Evolutionary conservation across 2,329 filamentous ascomycete genomes (phyloP).

Genomic region (Talaromyces albobiverticillius): DNA sequence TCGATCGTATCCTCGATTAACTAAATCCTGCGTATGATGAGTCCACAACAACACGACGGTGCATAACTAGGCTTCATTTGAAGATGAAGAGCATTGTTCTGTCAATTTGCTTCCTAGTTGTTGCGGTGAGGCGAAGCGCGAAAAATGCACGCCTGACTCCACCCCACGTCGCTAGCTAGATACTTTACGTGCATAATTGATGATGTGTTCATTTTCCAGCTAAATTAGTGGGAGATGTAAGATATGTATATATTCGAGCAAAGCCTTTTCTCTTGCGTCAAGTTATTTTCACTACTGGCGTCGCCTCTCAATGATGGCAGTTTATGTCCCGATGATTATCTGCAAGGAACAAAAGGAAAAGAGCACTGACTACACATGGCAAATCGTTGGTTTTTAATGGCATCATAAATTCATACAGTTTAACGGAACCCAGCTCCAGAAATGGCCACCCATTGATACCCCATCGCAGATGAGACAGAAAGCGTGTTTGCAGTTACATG

Average conservation of each 20-base stretch:
- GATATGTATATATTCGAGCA: not conserved
- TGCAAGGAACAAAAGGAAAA: no score
- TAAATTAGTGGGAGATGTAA: not conserved
- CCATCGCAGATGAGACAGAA: not conserved
- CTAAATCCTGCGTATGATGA: no score
- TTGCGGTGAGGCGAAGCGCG: not conserved
- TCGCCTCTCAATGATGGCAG: not conserved
- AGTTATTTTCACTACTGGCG: no score
- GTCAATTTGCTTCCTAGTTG: no score
- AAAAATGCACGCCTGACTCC: no score
- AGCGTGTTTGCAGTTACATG: constrained; percentile 19
- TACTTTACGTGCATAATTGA: not conserved
- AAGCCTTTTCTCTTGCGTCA: no score
- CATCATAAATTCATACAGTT: not conserved
- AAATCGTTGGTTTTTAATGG: not conserved
- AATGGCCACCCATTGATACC: not conserved
- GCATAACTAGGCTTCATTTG: no score
- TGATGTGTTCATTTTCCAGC: not conserved
- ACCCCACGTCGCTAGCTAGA: not conserved
- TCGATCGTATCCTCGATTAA: no score
- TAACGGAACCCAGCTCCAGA: not conserved
- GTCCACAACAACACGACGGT: no score
- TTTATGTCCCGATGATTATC: no score
- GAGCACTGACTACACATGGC: no score
- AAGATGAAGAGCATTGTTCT: no score